Percentiles rank a stretch among this genome's conserved stretches.
phyloP scores from a whole-genome alignment of 2,329 filamentous ascomycete genomes.

The Talaromyces amestolkiae region DNA sequence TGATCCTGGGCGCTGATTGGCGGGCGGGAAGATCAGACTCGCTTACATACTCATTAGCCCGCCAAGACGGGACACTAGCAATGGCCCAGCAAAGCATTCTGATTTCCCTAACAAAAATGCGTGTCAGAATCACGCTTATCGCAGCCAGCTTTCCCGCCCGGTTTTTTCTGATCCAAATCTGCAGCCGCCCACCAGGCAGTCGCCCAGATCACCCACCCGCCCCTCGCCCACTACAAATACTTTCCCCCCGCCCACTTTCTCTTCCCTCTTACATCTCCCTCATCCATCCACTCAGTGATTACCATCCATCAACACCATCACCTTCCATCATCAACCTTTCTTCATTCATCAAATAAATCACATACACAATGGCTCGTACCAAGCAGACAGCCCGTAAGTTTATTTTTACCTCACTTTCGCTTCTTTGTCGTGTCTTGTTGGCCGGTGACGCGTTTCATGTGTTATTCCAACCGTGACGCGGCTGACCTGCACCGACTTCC shows the following conservation, averaged over 20 bases:
- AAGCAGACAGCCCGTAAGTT: conserved; percentile 55
- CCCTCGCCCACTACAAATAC: conserved; percentile 42
- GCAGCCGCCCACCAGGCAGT: conserved; percentile 24
- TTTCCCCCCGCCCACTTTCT: conserved; percentile 38
- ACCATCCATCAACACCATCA: conserved; percentile 30
- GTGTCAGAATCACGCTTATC: conserved; percentile 33
- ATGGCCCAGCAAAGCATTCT: conserved; percentile 18
- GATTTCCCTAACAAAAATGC: conserved; percentile 23
- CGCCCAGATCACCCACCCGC: conserved; percentile 37
- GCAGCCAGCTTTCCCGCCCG: conserved; percentile 34
- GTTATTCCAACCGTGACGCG: conserved; percentile 18
- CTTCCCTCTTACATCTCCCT: conserved; percentile 37
- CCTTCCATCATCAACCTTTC: conserved; percentile 35
- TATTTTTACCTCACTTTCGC: conserved; percentile 18
- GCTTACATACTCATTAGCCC: conserved; percentile 30
- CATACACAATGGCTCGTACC: conserved; percentile 48
- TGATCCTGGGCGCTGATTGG: conserved; percentile 43
- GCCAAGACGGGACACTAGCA: conserved; percentile 2
- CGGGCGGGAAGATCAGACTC: conserved; percentile 25
- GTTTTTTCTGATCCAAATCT: conserved; percentile 33
- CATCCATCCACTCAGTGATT: conserved; percentile 17
- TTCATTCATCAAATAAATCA: conserved; percentile 29
- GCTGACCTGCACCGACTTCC: not conserved
- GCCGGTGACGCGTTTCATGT: not conserved
- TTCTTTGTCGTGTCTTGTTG: not conserved